phyloP scores from a whole-genome alignment of 495 filamentous ascomycete species.

The Cenococcum geophilum region DNA sequence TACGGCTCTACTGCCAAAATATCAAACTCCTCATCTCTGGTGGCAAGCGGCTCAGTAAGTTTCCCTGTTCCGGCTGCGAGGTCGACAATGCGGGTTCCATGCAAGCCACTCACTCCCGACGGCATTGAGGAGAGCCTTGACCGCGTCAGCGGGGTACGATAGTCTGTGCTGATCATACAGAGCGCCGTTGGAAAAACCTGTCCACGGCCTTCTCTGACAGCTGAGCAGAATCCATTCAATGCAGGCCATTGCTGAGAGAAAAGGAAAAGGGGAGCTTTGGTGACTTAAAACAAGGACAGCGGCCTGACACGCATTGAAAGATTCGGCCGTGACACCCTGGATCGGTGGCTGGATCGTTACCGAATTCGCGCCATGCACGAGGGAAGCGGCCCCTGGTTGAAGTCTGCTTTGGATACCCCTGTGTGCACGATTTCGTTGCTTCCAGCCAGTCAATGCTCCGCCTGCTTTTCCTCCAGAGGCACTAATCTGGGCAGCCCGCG shows the following conservation, averaged over 20 bases:
- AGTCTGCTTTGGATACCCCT: neutral
- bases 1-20: conserved; percentile 61
- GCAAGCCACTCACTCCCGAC: conserved; percentile 42
- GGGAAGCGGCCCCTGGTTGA: neutral
- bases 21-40: conserved; percentile 46
- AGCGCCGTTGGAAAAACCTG: conserved; percentile 52
- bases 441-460: neutral
- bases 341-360: neutral
- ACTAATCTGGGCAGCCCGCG: neutral
- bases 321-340: neutral
- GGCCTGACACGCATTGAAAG: no score
- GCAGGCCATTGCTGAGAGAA: neutral
- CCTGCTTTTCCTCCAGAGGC: neutral
- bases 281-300: no score
- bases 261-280: neutral
- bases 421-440: neutral
- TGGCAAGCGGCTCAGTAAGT: conserved; percentile 54
- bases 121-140: conserved; percentile 48
- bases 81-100: conserved; percentile 50
- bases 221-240: conserved; percentile 4
- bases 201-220: conserved; percentile 22
- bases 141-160: conserved; percentile 51
- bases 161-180: conserved; percentile 58
- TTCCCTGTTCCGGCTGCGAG: conserved; percentile 63
- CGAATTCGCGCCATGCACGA: neutral